phyloP scores from a whole-genome alignment of 345 rosid species.

The Rhodomyrtus tomentosa region DNA sequence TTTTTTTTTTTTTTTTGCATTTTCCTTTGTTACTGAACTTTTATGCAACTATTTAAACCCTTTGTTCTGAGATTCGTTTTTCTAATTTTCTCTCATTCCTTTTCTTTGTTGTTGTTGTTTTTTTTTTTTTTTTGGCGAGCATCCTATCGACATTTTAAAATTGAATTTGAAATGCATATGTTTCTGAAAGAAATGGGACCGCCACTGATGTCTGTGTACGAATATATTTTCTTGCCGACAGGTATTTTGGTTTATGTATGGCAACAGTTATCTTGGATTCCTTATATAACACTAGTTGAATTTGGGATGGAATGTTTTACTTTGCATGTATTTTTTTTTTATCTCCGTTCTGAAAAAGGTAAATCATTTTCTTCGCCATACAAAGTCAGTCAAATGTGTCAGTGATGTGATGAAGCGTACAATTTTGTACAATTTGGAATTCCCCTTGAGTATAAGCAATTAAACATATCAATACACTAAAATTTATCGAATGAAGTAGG shows the following conservation, averaged over 20 bases:
- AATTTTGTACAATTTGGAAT: background rate
- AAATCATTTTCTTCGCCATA: background rate
- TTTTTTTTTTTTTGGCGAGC: background rate
- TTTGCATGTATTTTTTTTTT: background rate
- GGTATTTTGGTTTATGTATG: background rate
- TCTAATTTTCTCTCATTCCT: background rate
- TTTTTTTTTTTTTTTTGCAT: background rate
- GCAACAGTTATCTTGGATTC: background rate
- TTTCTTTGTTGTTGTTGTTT: no score
- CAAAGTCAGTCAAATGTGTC: background rate
- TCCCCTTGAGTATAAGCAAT: background rate
- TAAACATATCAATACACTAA: background rate
- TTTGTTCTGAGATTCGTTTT: background rate
- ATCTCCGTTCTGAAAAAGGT: background rate
- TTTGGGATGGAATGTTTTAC: background rate
- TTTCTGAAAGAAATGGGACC: background rate
- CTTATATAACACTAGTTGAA: background rate
- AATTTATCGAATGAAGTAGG: background rate
- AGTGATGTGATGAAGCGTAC: background rate
- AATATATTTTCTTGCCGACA: background rate
- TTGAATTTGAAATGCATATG: background rate
- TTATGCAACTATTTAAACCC: background rate
- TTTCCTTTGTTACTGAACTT: background rate
- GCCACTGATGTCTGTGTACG: background rate
- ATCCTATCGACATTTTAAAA: background rate